Evolutionary conservation across 176 grass and related monocot species (phyloP).

Genomic region (Eremochloa ophiuroides): DNA sequence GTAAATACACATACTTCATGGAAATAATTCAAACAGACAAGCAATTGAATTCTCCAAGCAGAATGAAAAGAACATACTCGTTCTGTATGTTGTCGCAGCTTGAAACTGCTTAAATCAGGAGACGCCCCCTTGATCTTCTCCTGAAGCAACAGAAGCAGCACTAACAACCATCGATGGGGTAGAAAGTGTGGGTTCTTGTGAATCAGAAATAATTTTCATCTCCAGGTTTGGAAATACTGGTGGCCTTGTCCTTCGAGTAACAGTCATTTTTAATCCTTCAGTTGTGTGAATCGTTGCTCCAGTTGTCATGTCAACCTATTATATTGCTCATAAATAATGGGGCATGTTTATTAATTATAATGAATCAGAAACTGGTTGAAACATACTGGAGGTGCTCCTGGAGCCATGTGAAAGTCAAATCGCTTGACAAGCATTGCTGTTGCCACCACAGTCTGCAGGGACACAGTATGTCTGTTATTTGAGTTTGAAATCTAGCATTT

Average conservation of each 20-base stretch:
- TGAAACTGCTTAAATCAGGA: conserved; percentile 39
- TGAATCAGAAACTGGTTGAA: conserved; percentile 21
- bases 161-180: conserved; percentile 23
- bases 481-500: not conserved
- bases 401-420: conserved; percentile 93
- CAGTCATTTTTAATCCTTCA: conserved; percentile 80
- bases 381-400: conserved; percentile 74
- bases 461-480: conserved; percentile 9
- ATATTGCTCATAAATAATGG: not conserved
- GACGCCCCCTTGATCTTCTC: conserved; percentile 59
- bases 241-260: conserved; percentile 62
- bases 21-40: not conserved
- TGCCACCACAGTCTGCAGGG: conserved; percentile 72
- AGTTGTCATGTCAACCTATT: conserved; percentile 94
- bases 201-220: conserved; percentile 60
- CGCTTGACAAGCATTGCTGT: conserved; percentile 91
- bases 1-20: not conserved
- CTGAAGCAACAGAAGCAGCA: conserved; percentile 30
- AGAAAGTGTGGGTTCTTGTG: conserved; percentile 28
- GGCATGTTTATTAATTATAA: not conserved
- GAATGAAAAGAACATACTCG: conserved; percentile 28
- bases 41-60: not conserved
- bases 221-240: conserved; percentile 80
- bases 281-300: conserved; percentile 97
- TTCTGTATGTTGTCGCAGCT: conserved; percentile 20